Evolutionary conservation across 2,329 filamentous ascomycete species (phyloP), one percentile per base, ranked within the genome.

Genomic region (Biscogniauxia marginata): DNA sequence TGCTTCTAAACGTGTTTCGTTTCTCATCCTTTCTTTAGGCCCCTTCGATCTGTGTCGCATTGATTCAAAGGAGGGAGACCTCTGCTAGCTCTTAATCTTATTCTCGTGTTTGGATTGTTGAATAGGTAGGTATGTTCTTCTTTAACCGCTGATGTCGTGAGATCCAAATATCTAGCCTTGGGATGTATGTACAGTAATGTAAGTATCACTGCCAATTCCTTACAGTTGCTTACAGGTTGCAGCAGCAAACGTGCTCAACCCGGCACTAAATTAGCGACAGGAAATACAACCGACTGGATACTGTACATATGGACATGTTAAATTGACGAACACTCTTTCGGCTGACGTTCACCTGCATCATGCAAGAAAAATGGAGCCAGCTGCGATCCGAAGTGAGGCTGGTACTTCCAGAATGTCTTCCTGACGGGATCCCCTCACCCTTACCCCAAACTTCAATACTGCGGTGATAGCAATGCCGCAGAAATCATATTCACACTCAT

Each of bases 211-310:
- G 51, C 47, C 46, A 49, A 58, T 45, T 49, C 30, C 30, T 39
- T 34, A 50, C 49, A 20, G 51, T 48, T 46, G 47, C 52, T 50
- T 55, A 52, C 46, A 55, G 50, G 22, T 54, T 54, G 51, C 51
- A 52, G 50, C 46, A 45, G 9, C 30, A 9, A 39, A 9, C n/a
- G 13, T 39, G 30, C 30, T 39, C 13, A 59, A 55, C 46, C 43
- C 43, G 50, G 44, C 60, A 60, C 61, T 51, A 57, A 66, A 66
- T 63, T 66, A 66, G 61, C 50, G 59, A 58, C 54, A 53, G 49
- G 21, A 47, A 43, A 57, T 44, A 45, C 46, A 55, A 53, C 49
- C 48, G 30, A 60, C 51, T 62, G 51, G 52, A 51, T 50, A 50
- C 23, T 39, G 30, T 39, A 39, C 30, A 39, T 39, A 39, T 16